Evolutionary conservation across 2,329 filamentous ascomycete species (phyloP).

Genomic region (Exophiala spinifera): DNA sequence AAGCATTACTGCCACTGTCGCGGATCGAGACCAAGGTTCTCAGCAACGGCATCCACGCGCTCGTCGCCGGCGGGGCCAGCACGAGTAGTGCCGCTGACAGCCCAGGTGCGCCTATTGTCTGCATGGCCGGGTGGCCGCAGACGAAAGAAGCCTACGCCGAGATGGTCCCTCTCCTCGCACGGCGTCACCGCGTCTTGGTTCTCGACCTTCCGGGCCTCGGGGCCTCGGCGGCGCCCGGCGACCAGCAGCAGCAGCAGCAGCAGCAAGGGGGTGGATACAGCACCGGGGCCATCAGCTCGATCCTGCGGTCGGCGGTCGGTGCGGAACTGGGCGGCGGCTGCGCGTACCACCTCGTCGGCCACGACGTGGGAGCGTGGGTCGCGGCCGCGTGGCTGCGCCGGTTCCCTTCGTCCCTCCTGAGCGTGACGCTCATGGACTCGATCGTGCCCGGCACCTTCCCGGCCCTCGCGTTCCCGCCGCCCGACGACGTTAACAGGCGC

Average conservation of each 20-base stretch:
- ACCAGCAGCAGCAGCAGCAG: too few relatives aligned
- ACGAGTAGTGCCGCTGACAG: slow-evolving; percentile 2
- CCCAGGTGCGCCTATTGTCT: slow-evolving; percentile 25
- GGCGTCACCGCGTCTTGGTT: slow-evolving; percentile 28
- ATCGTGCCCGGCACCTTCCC: slow-evolving; percentile 27
- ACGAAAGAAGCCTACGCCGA: slow-evolving; percentile 31
- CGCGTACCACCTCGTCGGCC: slow-evolving; percentile 31
- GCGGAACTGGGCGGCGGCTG: background rate
- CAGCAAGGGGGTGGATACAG: slow-evolving; percentile 24
- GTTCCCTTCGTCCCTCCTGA: slow-evolving; percentile 26
- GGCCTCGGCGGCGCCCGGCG: slow-evolving; percentile 25
- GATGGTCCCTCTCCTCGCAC: slow-evolving; percentile 28
- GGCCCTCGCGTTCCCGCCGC: slow-evolving; percentile 24
- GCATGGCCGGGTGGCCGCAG: slow-evolving; percentile 31
- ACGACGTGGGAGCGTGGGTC: slow-evolving; percentile 33
- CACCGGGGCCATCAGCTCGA: slow-evolving; percentile 28
- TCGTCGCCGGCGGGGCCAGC: slow-evolving; percentile 21
- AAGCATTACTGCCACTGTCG: background rate
- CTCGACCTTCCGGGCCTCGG: slow-evolving; percentile 31
- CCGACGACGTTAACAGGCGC: slow-evolving; percentile 24
- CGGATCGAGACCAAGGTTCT: background rate
- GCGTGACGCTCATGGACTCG: slow-evolving; percentile 29
- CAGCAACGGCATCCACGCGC: slow-evolving; percentile 27
- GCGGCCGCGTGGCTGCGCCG: slow-evolving; percentile 30
- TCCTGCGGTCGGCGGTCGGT: slow-evolving; percentile 25